Evolutionary conservation across 2,329 filamentous ascomycete genomes (phyloP), one percentile per base, ranked within the genome.

Genomic region (Curvularia verruculosa): DNA sequence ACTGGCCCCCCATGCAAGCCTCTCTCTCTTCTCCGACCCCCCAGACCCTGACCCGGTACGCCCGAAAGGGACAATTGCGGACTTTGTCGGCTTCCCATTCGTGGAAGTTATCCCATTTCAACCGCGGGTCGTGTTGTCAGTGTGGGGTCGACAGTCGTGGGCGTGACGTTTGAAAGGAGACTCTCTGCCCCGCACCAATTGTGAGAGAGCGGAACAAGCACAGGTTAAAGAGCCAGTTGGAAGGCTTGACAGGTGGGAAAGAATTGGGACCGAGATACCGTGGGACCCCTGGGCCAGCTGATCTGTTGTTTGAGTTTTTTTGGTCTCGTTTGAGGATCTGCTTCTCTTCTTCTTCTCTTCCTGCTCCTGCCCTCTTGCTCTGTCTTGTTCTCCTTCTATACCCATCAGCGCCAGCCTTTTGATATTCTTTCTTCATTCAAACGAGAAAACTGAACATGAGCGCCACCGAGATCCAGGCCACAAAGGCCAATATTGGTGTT

Each of bases 401-500:
- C 5, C 10, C 44, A 12, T 23, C 10, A 46, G 18, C 28, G 9
- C 13, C 37, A 40, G 6, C 12, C 13, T 26, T 31, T 31, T 31
- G n/a, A 29, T 4, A 46, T 8, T 31, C 12, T 21, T 36, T 6
- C 7, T 36, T 36, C 5, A 5, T 36, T 18, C 34, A 31, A 21
- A 21, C 31, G 10, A 13, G 4, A 26, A 26, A 13, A 18, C 8
- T 23, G 2, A 49, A 29, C 5, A 50, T 50, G 13, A 57, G 46
- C 19, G 51, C 36, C 10, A 75, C 80, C 13, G 70, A 77, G 48
- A 72, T 80, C 49, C 77, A 80, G 75, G 79, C 84, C 45, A 80
- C 84, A 56, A 95, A 96, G 84, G 81, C 90, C 56, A 98, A 98
- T 80, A 96, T 98, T 74, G 94, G 92, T 68, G 92, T 98, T 65